phyloP scores from a whole-genome alignment of 2,329 filamentous ascomycete species.

The Paraphoma sp. region DNA sequence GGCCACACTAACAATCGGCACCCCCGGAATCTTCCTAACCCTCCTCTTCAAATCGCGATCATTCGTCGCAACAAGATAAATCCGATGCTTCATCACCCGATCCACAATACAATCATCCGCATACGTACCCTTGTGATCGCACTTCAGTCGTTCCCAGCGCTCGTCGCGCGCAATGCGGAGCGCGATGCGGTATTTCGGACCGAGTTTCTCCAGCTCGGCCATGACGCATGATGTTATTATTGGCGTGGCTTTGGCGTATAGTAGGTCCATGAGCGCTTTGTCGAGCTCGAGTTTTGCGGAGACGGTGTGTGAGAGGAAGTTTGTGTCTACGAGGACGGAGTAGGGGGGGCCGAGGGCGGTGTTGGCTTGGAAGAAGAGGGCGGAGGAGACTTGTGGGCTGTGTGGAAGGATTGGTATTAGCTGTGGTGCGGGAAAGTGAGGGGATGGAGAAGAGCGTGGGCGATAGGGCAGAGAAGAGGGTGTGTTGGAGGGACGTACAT shows the following conservation, averaged over 20 bases:
- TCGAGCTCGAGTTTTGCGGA: slow-evolving; percentile 88
- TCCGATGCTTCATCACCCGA: slow-evolving; percentile 53
- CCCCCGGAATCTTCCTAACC: slow-evolving; percentile 81
- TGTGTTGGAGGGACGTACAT: slow-evolving; percentile 61
- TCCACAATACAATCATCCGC: slow-evolving; percentile 71
- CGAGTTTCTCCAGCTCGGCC: slow-evolving; percentile 88
- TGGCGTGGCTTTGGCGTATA: slow-evolving; percentile 89
- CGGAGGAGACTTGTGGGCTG: slow-evolving; percentile 77
- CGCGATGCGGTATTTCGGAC: slow-evolving; percentile 83
- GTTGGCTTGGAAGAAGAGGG: slow-evolving; percentile 64
- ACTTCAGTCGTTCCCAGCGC: slow-evolving; percentile 82
- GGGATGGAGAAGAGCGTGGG: too few relatives aligned
- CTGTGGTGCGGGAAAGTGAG: neutral
- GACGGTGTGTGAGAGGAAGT: slow-evolving; percentile 71
- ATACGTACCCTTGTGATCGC: slow-evolving; percentile 88
- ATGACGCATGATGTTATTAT: slow-evolving; percentile 81
- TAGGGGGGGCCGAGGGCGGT: slow-evolving; percentile 85
- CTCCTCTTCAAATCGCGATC: slow-evolving; percentile 75
- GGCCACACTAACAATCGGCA: slow-evolving; percentile 80
- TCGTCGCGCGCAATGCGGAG: slow-evolving; percentile 87
- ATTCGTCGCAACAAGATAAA: slow-evolving; percentile 54
- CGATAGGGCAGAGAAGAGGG: slow-evolving; percentile 10
- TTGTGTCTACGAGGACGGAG: slow-evolving; percentile 63
- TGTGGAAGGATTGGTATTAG: neutral
- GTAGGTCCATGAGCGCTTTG: slow-evolving; percentile 88